Base-by-base conservation (phyloP, 768 basidiomycete species). In the Mycena vitilis region DNA sequence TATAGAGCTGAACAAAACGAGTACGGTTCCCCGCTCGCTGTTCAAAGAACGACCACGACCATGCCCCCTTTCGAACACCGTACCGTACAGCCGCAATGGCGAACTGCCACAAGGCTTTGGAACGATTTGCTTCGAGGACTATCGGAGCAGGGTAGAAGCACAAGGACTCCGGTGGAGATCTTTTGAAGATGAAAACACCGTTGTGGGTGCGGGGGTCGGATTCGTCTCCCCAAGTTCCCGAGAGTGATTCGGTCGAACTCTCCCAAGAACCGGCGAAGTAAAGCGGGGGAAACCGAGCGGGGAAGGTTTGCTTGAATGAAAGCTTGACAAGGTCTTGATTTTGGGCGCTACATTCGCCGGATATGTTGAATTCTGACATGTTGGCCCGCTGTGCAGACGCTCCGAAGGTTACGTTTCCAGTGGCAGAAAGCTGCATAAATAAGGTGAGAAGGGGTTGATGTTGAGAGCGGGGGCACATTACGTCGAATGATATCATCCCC, bases 1-100 rank as follows among this genome's bases (percentile, higher is more conserved):
- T 69, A 42, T 68, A 66, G 36, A 79, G 69, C 38, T 78, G 70
- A 45, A 78, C 68, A 45, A 77, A 77, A 2, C 71, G 68, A 23
- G 73, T 66, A 16, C 78, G 67, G 3, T 60, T 56, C 45, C 68
- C 70, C 16, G 76, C 73, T 22, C 80, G 75, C 53, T 78, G 72
- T 20, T 71, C 16, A 63, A 81, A 79, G 62, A 75, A 77, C 18
- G 74, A 55, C 79, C 78, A 80, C 0, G 78, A 73, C 78, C 76
- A 79, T 0, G 38, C 34, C 9, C 71, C 55, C 44, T 70, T 66
- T 12, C 75, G 73, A 11, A 81, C 68, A 8, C 73, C 68, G 52
- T 74, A 68, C 5, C 67, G 68, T 1, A 76, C 71, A 8, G 78
- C 75, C 1, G 56, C 37, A n/a, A 75, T 74, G 8, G 80, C 79